Conservation (phyloP, 257 asterid genomes). For the Handroanthus guayacan region DNA sequence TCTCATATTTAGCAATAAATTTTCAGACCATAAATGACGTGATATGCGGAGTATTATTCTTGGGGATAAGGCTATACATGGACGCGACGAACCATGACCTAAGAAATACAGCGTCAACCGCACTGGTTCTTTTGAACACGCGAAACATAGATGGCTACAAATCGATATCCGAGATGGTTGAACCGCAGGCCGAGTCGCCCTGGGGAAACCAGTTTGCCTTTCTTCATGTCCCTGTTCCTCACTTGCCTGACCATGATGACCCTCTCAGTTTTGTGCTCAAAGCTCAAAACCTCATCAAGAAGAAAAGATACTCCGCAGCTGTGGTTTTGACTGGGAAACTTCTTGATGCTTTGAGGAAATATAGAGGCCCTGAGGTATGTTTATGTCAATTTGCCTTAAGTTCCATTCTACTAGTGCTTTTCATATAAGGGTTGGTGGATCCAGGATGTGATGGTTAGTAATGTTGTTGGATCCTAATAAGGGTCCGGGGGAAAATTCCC, state of each 20-base stretch:
- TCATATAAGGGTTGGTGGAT: too few species aligned
- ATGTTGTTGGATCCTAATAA: too few species aligned
- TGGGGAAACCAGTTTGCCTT: conserved; percentile 95
- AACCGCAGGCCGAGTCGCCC: conserved; percentile 54
- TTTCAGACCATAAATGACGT: conserved; percentile 78
- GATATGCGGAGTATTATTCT: conserved; percentile 67
- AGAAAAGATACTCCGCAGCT: conserved; percentile 64
- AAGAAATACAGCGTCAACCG: conserved; percentile 56
- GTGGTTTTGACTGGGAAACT: conserved; percentile 68
- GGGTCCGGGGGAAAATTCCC: too few species aligned
- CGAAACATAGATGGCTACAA: conserved; percentile 72
- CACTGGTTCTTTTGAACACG: conserved; percentile 81
- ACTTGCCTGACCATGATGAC: conserved; percentile 27
- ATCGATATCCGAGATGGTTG: conserved; percentile 73
- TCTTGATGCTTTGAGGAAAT: conserved; percentile 50
- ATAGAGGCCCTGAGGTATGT: conserved; percentile 77
- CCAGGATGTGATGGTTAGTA: too few species aligned
- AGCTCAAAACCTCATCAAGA: conserved; percentile 53
- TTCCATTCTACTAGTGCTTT: too few species aligned
- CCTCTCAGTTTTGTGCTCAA: conserved; percentile 56
- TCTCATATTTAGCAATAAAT: too few species aligned
- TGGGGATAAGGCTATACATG: conserved; percentile 78
- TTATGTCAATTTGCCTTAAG: neutral
- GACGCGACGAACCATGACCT: conserved; percentile 44
- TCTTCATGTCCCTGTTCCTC: conserved; percentile 70